Evolutionary conservation across 2,329 filamentous ascomycete genomes (phyloP).

Genomic region (Apiospora marii): DNA sequence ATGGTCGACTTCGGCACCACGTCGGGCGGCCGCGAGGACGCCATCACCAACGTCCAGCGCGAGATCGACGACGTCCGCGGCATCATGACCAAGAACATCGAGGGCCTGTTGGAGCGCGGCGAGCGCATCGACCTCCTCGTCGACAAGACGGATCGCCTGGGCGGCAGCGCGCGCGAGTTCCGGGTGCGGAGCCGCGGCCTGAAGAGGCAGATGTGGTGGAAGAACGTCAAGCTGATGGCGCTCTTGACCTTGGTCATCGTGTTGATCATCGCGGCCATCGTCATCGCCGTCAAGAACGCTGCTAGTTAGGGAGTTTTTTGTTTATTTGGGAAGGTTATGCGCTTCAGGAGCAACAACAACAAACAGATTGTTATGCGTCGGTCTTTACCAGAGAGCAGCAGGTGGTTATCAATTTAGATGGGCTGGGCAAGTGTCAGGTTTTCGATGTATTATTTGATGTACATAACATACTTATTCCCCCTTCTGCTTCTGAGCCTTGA

Average conservation of each 20-base stretch:
- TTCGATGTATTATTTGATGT: constrained; percentile 16
- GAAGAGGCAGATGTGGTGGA: constrained; percentile 98
- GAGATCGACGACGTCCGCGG: constrained; percentile 93
- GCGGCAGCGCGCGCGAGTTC: constrained; percentile 89
- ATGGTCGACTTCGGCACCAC: constrained; percentile 88
- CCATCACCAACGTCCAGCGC: constrained; percentile 80
- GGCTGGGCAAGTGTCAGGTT: constrained; percentile 15
- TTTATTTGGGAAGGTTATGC: background rate
- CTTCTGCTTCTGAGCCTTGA: constrained; percentile 10
- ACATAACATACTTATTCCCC: constrained; percentile 11
- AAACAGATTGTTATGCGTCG: background rate
- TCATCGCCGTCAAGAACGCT: constrained; percentile 59
- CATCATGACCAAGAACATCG: constrained; percentile 96
- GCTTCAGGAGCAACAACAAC: background rate
- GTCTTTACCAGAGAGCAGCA: constrained; percentile 2
- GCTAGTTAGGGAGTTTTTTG: background rate
- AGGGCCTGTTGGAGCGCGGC: constrained; percentile 85
- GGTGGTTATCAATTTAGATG: constrained; percentile 9
- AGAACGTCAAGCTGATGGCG: constrained; percentile 95
- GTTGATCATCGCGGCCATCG: constrained; percentile 63
- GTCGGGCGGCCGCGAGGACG: constrained; percentile 77
- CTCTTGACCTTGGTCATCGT: constrained; percentile 74
- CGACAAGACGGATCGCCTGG: constrained; percentile 93
- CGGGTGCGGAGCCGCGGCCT: constrained; percentile 84
- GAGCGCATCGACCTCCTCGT: constrained; percentile 94